Base-by-base conservation (phyloP, 306 rosid genomes). In the Trichosanthes cucumerina region DNA sequence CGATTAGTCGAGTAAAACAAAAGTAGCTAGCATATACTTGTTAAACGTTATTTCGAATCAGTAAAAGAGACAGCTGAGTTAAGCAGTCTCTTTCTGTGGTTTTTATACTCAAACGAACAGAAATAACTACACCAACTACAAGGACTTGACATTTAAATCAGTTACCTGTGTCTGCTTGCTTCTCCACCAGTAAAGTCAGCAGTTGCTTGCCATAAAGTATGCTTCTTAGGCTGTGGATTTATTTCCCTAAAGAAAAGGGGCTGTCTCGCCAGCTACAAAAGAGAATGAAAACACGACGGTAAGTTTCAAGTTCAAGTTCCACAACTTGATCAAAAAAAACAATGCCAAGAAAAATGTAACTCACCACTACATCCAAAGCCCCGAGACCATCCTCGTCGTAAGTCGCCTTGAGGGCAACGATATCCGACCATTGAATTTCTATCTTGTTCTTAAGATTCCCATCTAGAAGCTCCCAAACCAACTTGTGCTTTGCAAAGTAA, bases 201-300 rank as follows among this genome's bases (percentile, higher is more conserved):
- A 8, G 96, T 86, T 80, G 94, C 88, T 81, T 93, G 94, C 97
- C 97, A 93, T 38, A 93, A 76, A 58, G 97, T 93, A 78, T 93
- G 97, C 78, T 91, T 93, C 83, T 93, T 88, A 52, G 97, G 97
- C 75, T 93, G 97, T 74, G 97, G 97, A 79, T 91, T 93, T 76
- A 92, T 91, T 83, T 93, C 97, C 87, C 88, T 87, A 81, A 93
- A 93, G 90, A 93, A 93, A 81, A 93, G 93, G 23, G 97, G 97
- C 65, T 85, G 96, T 81, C 96, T 88, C 23, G 96, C 88, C 69
- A 93, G 87, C 97, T 93, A 89, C 81, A 79, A 52, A 39, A 68
- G 31, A 79, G 34, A 84, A 58, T 13, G 21, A 47, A 26, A 72
- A 44, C 23, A 73, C 43, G 47, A 46, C 41, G 4, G 18, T 70